Conservation (phyloP, 2,329 filamentous ascomycete species). For the Corinectria fuckeliana region DNA sequence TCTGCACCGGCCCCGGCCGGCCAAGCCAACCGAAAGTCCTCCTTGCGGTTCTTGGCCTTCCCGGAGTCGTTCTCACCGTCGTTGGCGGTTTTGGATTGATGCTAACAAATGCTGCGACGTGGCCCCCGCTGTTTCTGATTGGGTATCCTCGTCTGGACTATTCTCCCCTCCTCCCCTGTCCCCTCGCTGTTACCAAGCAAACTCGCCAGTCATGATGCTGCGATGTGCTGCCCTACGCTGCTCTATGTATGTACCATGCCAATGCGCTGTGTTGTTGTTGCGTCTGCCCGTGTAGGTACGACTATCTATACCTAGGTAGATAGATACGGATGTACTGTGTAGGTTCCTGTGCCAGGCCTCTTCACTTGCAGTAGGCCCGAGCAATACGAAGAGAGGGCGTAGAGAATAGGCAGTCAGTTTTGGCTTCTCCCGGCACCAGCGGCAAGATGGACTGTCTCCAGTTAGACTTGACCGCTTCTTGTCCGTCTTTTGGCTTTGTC, state of each 20-base stretch:
- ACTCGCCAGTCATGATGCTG: slow-evolving; percentile 3
- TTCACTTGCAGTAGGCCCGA: slow-evolving; percentile 2
- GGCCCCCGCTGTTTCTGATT: slow-evolving; percentile 34
- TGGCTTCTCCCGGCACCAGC: not conserved
- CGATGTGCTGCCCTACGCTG: not conserved
- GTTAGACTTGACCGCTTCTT: slow-evolving; percentile 29
- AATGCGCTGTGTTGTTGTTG: slow-evolving; percentile 6
- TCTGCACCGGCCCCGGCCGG: slow-evolving; percentile 32
- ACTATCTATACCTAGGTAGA: not conserved
- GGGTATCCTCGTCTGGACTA: slow-evolving; percentile 9
- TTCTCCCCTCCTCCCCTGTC: slow-evolving; percentile 12
- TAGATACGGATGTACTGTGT: not conserved
- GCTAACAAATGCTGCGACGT: slow-evolving; percentile 32
- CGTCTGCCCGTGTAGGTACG: not conserved
- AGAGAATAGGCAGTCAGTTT: not conserved
- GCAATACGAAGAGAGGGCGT: not conserved
- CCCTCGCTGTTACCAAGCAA: slow-evolving; percentile 10
- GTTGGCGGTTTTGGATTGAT: slow-evolving; percentile 39
- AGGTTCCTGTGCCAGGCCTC: slow-evolving; percentile 3
- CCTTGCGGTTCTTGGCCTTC: slow-evolving; percentile 28
- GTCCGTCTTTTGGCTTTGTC: slow-evolving; percentile 11
- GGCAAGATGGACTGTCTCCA: not conserved
- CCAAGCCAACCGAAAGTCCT: slow-evolving; percentile 31
- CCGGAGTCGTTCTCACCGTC: slow-evolving; percentile 34
- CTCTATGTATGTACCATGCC: slow-evolving; percentile 7